These are phyloP conservation scores for Acacia melanoxylon DNA, from an alignment of 306 rosid species.

Conservation along the genomic window DNA sequence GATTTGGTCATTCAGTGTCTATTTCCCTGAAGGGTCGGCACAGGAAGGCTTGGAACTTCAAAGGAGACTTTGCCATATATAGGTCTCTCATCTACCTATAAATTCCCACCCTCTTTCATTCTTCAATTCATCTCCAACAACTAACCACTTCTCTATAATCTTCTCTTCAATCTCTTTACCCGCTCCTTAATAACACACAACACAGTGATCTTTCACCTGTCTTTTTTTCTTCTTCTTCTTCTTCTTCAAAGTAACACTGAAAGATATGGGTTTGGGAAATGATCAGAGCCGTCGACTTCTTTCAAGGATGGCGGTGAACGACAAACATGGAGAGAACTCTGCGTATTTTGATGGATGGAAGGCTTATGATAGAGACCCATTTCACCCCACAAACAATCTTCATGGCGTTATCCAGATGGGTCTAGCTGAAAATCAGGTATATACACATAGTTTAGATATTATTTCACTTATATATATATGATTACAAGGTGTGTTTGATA, in stretches of 20 bases:
- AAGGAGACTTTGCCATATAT: not conserved
- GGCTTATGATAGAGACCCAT: constrained; percentile 60
- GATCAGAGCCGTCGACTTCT: constrained; percentile 13
- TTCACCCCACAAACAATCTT: constrained; percentile 40
- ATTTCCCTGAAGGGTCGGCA: not conserved
- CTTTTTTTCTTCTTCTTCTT: not conserved
- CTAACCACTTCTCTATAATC: not conserved
- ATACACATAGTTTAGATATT: not conserved
- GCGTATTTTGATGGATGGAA: constrained; percentile 69
- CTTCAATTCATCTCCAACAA: not conserved
- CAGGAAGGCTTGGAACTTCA: not conserved
- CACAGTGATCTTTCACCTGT: not conserved
- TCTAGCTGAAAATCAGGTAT: constrained; percentile 69
- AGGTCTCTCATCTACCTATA: not conserved
- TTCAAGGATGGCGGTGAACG: constrained; percentile 32
- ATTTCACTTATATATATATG: constrained; percentile 20
- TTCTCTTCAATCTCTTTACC: not conserved
- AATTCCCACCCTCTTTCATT: not conserved
- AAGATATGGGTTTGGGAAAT: not conserved
- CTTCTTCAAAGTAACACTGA: not conserved
- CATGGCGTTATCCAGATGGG: constrained; percentile 69
- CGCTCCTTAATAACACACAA: not conserved
- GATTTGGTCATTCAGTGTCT: not conserved
- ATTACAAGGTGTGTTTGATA: not conserved
- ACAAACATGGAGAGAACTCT: constrained; percentile 47